Base-by-base conservation (phyloP, 1,284 basidiomycete species). In the Rhodotorula sp. region DNA sequence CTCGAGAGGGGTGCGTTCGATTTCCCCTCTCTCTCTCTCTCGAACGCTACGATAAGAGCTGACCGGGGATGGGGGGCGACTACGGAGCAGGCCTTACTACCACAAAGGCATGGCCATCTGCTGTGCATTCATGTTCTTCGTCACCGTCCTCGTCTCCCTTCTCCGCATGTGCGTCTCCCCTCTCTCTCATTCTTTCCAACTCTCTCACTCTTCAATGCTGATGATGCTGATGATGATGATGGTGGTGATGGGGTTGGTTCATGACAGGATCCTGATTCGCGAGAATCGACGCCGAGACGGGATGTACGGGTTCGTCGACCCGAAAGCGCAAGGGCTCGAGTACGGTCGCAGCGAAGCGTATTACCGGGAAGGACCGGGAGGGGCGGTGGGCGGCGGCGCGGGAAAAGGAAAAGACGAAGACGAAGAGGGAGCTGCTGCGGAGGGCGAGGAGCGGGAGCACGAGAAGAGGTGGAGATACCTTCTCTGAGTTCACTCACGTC, bases 51-150 rank as follows among this genome's bases (percentile, higher is more conserved):
- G 8, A 18, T 28, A 47, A 47, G 2, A 20, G 18, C 51, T 53
- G 26, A 40, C 51, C n/a, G n/a, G n/a, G n/a, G n/a, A n/a, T n/a
- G n/a, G n/a, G n/a, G n/a, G n/a, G n/a, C n/a, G n/a, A n/a, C n/a
- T n/a, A n/a, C 40, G 40, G 16, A 44, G 11, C 59, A 64, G 68
- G 2, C 68, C 68, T 0, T 70, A 67, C 61, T 70, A 67, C 57
- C 44, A 56, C 46, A 70, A 66, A 48, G 68, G 68, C 26, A 70
- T 67, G 61, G 37, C 56, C 18, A 55, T 70, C 26, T 66, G 56
- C 37, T 58, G 65, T 44, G 68, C 10, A 2, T 67, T 70, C 64
- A 47, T 70, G 51, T 50, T 67, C 52, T 52, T 70, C 26, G 68
- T 62, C 10, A 57, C 65, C 2, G 10, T 62, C 53, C 44, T 67